phyloP scores from a whole-genome alignment of 495 filamentous ascomycete species.

The Penicillium salamii region DNA sequence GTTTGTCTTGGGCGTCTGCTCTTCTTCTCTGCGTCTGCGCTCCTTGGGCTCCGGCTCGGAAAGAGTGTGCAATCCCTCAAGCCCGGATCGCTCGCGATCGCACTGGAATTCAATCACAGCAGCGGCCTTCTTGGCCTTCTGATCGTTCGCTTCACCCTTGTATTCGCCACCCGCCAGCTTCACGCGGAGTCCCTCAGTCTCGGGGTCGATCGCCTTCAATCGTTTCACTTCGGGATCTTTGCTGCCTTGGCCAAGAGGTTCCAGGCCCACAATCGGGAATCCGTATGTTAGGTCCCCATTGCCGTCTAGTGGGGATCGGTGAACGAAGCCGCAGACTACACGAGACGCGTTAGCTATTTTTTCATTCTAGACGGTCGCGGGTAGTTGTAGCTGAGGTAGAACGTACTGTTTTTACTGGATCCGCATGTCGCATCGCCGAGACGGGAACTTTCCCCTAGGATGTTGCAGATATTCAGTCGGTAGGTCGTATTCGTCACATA shows the following conservation, averaged over 20 bases:
- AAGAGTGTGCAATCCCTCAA: slow-evolving; percentile 57
- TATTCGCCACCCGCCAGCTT: slow-evolving; percentile 68
- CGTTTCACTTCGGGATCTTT: slow-evolving; percentile 59
- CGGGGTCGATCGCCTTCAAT: slow-evolving; percentile 59
- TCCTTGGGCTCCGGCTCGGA: slow-evolving; percentile 30
- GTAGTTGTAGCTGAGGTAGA: too few relatives aligned
- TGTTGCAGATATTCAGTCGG: slow-evolving; percentile 79
- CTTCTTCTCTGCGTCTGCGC: slow-evolving; percentile 22
- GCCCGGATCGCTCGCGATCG: slow-evolving; percentile 62
- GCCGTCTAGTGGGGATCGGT: slow-evolving; percentile 42
- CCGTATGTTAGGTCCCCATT: slow-evolving; percentile 34
- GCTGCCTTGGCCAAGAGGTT: slow-evolving; percentile 53
- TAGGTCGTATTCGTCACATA: slow-evolving; percentile 71
- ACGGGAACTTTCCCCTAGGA: slow-evolving; percentile 54
- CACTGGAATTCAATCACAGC: slow-evolving; percentile 86
- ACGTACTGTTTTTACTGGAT: slow-evolving; percentile 49
- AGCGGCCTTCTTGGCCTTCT: slow-evolving; percentile 53
- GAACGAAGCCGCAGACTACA: slow-evolving; percentile 76
- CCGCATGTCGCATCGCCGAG: slow-evolving; percentile 62
- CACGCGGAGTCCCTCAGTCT: slow-evolving; percentile 66
- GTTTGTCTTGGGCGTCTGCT: slow-evolving; percentile 20
- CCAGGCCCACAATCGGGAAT: slow-evolving; percentile 71
- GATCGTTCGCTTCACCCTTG: slow-evolving; percentile 35
- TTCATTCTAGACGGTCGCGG: not conserved
- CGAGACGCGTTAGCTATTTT: not conserved